phyloP scores from a whole-genome alignment of 768 basidiomycete genomes.

The Pleurotus platypus region DNA sequence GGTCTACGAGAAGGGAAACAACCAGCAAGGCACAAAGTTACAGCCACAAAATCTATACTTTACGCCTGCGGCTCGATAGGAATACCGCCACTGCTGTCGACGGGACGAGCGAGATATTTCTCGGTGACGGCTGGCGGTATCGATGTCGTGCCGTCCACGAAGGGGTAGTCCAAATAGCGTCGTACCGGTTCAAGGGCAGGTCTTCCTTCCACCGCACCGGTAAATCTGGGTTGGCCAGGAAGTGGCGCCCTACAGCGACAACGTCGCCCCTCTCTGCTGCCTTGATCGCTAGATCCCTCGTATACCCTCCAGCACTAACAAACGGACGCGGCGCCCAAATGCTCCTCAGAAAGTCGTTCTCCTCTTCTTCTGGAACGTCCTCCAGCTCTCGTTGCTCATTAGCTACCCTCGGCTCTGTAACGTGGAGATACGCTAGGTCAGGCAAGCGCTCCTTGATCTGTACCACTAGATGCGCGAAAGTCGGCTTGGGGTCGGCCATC shows the following conservation, averaged over 20 bases:
- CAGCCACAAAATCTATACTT: too few species aligned
- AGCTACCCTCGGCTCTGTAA: constrained; percentile 35
- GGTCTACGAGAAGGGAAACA: too few species aligned
- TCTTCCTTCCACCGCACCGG: constrained; percentile 30
- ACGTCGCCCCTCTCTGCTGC: constrained; percentile 30
- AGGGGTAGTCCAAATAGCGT: constrained; percentile 27
- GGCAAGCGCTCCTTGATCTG: constrained; percentile 36
- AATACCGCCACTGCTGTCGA: too few species aligned
- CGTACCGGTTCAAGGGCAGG: constrained; percentile 26
- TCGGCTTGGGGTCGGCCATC: constrained; percentile 51
- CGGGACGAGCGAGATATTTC: too few species aligned
- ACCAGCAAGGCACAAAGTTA: too few species aligned
- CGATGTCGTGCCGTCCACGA: constrained; percentile 4
- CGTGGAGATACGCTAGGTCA: constrained; percentile 49
- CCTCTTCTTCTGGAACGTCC: constrained; percentile 1
- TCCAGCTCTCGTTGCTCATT: constrained; percentile 10
- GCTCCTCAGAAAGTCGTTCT: constrained; percentile 39
- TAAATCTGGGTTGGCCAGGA: constrained; percentile 39
- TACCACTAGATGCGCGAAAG: constrained; percentile 46
- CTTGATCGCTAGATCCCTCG: constrained; percentile 32
- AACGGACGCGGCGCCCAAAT: constrained; percentile 40
- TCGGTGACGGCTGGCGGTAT: not conserved
- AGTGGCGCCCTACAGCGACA: constrained; percentile 26
- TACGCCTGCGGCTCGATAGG: too few species aligned
- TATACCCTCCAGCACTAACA: constrained; percentile 44